These are phyloP conservation scores for Multifurca ochricompacta DNA, from an alignment of 768 basidiomycete genomes.

Conservation along the genomic window DNA sequence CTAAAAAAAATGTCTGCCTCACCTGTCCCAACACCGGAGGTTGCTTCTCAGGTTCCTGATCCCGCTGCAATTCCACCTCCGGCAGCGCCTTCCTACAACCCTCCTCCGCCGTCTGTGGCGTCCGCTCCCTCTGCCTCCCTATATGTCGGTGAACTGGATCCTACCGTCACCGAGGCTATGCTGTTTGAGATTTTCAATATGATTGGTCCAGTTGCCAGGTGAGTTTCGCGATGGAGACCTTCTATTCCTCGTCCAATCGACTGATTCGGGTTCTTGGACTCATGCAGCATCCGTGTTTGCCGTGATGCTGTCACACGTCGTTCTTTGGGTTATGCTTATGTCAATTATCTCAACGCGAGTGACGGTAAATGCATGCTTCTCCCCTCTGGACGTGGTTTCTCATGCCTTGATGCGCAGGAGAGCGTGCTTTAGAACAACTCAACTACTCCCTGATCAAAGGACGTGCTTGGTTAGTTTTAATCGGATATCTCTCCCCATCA, in stretches of 20 bases:
- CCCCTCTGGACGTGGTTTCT: conserved; percentile 6
- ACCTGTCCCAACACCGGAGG: conserved; percentile 29
- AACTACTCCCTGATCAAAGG: conserved; percentile 99
- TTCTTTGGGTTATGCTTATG: conserved; percentile 98
- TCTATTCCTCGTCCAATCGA: conserved; percentile 2
- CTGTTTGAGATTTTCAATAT: conserved; percentile 99
- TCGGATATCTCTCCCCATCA: not conserved
- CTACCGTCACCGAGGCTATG: conserved; percentile 98
- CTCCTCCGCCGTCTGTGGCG: conserved; percentile 44
- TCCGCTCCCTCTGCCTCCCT: conserved; percentile 85
- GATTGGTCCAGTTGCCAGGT: conserved; percentile 99
- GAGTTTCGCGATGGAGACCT: conserved; percentile 25
- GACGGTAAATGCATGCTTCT: conserved; percentile 57
- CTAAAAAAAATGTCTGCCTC: conserved; percentile 35
- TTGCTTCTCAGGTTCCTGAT: conserved; percentile 33
- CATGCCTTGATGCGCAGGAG: conserved; percentile 43
- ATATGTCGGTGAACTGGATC: conserved; percentile 98
- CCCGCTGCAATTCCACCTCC: conserved; percentile 39
- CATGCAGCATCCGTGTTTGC: conserved; percentile 89
- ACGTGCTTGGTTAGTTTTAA: conserved; percentile 73
- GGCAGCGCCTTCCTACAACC: conserved; percentile 49
- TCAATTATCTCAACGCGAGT: conserved; percentile 92
- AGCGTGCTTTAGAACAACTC: conserved; percentile 97
- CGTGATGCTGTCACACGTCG: conserved; percentile 99
- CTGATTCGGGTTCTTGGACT: conserved; percentile 6